Conservation (phyloP, 2,329 filamentous ascomycete genomes). For the Plenodomus tracheiphilus region DNA sequence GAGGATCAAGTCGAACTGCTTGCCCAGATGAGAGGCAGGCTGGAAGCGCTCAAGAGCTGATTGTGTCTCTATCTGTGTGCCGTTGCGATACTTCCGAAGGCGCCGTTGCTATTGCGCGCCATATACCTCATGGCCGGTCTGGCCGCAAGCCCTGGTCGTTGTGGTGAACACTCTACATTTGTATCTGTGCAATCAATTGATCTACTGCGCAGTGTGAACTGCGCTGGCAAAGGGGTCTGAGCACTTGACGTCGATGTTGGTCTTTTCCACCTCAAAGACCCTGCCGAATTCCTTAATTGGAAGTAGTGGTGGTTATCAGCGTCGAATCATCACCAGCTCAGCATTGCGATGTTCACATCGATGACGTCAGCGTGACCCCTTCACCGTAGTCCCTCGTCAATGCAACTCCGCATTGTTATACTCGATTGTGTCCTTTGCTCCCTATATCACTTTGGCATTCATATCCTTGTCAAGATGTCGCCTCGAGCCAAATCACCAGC, state of each 20-base stretch:
- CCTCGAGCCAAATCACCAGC: conserved; percentile 21
- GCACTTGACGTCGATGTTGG: too few relatives aligned
- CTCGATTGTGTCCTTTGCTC: background rate
- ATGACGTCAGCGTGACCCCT: background rate
- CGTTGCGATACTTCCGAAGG: too few relatives aligned
- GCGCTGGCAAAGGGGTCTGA: too few relatives aligned
- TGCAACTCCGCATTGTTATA: background rate
- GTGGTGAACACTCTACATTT: too few relatives aligned
- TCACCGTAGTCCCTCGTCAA: background rate
- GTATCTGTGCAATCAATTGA: too few relatives aligned
- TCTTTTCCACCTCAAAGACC: too few relatives aligned
- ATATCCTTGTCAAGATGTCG: background rate
- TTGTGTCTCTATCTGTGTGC: background rate
- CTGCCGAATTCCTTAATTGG: too few relatives aligned
- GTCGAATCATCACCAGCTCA: too few relatives aligned
- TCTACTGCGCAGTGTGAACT: too few relatives aligned
- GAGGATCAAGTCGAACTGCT: conserved; percentile 88
- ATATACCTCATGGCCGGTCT: background rate
- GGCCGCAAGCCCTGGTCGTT: too few relatives aligned
- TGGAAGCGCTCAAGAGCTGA: conserved; percentile 90
- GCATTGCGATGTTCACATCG: background rate
- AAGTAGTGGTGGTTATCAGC: too few relatives aligned
- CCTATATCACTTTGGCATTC: background rate
- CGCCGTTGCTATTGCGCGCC: background rate
- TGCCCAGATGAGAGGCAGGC: conserved; percentile 87